phyloP scores from a whole-genome alignment of 495 filamentous ascomycete genomes.

The Trypethelium eluteriae region DNA sequence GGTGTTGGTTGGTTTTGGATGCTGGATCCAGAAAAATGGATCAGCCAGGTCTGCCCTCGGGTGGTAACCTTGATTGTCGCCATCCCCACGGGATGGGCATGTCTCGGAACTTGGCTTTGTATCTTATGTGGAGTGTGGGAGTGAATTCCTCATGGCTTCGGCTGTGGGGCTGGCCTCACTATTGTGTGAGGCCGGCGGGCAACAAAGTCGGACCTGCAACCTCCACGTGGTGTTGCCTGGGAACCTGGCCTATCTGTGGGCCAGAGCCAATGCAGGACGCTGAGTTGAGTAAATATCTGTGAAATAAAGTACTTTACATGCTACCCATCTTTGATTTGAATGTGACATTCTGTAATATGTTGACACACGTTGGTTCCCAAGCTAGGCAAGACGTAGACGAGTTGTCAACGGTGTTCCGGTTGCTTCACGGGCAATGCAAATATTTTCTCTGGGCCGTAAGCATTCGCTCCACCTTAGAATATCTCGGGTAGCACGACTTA shows the following conservation, averaged over 20 bases:
- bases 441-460: neutral
- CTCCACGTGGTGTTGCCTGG: conserved; percentile 12
- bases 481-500: neutral
- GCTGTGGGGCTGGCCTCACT: conserved; percentile 6
- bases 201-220: conserved; percentile 12
- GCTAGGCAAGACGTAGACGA: neutral
- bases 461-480: neutral
- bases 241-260: conserved; percentile 11
- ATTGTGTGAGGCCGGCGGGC: conserved; percentile 10
- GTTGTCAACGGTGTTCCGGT: neutral
- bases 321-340: neutral
- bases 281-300: conserved; percentile 1
- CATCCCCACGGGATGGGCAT: conserved; percentile 10
- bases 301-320: neutral
- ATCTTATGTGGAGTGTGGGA: neutral
- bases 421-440: neutral
- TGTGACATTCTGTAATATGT: neutral
- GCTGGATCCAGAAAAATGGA: neutral
- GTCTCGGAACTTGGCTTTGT: conserved; percentile 11
- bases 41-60: conserved; percentile 7
- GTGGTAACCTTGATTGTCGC: conserved; percentile 11
- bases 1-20: conserved; percentile 1
- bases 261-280: conserved; percentile 11
- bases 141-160: conserved; percentile 8
- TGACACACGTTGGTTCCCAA: neutral